phyloP scores from a whole-genome alignment of 208 protist species.

The Trypanosoma melophagium region DNA sequence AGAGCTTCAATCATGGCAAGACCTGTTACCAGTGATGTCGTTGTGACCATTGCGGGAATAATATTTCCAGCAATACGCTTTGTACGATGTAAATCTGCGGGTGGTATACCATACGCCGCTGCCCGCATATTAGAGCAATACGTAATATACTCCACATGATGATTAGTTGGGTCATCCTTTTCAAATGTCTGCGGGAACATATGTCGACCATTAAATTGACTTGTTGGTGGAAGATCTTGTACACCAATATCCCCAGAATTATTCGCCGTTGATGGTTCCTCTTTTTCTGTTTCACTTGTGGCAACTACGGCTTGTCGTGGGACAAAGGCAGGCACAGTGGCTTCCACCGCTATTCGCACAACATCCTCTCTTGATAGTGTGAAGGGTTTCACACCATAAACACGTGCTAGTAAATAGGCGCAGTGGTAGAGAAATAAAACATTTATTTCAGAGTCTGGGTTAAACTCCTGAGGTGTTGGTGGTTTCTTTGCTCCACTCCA shows the following conservation, averaged over 20 bases:
- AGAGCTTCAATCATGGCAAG: conserved; percentile 97
- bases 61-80: conserved; percentile 98
- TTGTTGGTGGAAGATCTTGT: conserved; percentile 44
- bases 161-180: conserved; percentile 93
- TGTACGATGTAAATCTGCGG: conserved; percentile 70
- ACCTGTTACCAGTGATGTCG: conserved; percentile 98
- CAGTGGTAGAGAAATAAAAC: conserved; percentile 84
- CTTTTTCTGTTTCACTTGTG: conserved; percentile 75
- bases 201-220: conserved; percentile 37
- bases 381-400: conserved; percentile 60
- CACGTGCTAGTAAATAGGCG: conserved; percentile 60
- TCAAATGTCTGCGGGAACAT: conserved; percentile 89
- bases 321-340: conserved; percentile 60
- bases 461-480: conserved; percentile 79
- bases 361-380: conserved; percentile 44
- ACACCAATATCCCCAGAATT: conserved; percentile 40
- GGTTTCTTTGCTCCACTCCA: conserved; percentile 92
- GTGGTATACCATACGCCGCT: conserved; percentile 89
- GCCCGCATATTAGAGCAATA: conserved; percentile 93
- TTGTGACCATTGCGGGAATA: conserved; percentile 99
- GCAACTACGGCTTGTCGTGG: conserved; percentile 68
- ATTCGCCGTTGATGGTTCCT: conserved; percentile 13
- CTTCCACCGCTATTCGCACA: conserved; percentile 36
- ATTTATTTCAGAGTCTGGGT: conserved; percentile 42
- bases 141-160: conserved; percentile 94